Conservation (phyloP, 176 grass and related monocot species). For the Aegilops speltoides region DNA sequence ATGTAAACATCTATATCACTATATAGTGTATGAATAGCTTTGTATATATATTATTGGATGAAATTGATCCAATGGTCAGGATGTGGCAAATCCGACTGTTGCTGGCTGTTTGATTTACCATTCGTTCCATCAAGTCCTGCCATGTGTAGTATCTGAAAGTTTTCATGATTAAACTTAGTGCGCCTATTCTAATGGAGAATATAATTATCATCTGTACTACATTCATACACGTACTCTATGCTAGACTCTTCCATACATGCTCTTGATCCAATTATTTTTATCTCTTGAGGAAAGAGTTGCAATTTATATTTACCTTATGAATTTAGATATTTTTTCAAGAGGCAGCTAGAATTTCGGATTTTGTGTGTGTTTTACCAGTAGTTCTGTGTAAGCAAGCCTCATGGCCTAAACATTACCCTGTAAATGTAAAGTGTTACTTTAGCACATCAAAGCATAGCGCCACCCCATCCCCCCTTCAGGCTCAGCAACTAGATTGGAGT, state of each 20-base stretch:
- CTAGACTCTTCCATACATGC: too few species aligned
- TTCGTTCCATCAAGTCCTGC: background rate
- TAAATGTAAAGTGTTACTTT: background rate
- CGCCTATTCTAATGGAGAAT: background rate
- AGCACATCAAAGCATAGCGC: background rate
- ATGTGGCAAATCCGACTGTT: background rate
- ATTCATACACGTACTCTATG: background rate
- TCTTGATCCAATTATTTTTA: background rate
- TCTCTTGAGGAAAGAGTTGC: background rate
- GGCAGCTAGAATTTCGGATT: background rate
- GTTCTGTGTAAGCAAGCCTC: background rate
- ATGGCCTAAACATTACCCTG: background rate
- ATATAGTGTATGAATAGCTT: background rate
- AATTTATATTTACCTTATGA: background rate
- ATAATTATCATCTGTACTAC: background rate
- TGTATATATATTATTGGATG: background rate
- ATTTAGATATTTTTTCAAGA: background rate
- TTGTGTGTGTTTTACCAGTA: background rate
- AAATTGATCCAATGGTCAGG: background rate
- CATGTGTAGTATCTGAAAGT: background rate
- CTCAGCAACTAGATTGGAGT: background rate
- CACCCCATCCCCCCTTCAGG: background rate
- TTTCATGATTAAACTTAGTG: background rate
- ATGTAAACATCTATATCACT: background rate
- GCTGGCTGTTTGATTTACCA: background rate